Evolutionary conservation across 768 basidiomycete species (phyloP).

Genomic region (Leccinum disarticulatum): DNA sequence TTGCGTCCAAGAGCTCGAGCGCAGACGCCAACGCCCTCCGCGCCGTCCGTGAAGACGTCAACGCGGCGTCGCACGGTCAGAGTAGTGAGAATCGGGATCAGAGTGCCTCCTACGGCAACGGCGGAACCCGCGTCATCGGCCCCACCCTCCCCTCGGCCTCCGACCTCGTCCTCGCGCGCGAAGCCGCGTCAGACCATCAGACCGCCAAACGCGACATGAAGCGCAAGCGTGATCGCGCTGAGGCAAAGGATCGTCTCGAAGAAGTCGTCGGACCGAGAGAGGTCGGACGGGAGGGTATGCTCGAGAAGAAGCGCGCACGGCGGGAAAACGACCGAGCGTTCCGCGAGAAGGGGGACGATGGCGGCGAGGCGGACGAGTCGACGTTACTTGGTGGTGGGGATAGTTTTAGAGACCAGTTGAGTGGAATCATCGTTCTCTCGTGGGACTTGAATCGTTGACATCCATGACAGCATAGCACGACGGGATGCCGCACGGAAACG

Average conservation of each 20-base stretch:
- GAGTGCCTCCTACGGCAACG: neutral
- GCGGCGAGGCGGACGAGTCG: constrained; percentile 73
- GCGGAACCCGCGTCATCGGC: constrained; percentile 52
- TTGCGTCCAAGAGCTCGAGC: constrained; percentile 64
- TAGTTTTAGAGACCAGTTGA: constrained; percentile 75
- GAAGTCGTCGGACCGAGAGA: constrained; percentile 79
- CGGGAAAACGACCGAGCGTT: constrained; percentile 71
- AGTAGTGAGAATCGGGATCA: neutral
- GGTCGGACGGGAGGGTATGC: constrained; percentile 78
- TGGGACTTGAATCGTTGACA: constrained; percentile 5
- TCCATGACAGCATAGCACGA: constrained; percentile 58
- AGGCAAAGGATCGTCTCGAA: constrained; percentile 68
- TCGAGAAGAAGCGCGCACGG: constrained; percentile 81
- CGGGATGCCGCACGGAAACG: constrained; percentile 71
- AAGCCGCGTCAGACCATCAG: constrained; percentile 52
- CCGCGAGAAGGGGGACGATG: constrained; percentile 72
- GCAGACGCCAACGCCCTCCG: constrained; percentile 60
- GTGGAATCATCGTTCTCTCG: neutral
- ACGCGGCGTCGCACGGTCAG: constrained; percentile 38
- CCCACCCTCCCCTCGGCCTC: constrained; percentile 68
- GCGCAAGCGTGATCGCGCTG: constrained; percentile 66
- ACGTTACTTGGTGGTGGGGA: constrained; percentile 82
- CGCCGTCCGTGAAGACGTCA: constrained; percentile 58
- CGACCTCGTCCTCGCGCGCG: constrained; percentile 69
- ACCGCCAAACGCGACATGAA: constrained; percentile 53